Evolutionary conservation across 345 rosid species (phyloP).

Genomic region (Sonneratia caseolaris): DNA sequence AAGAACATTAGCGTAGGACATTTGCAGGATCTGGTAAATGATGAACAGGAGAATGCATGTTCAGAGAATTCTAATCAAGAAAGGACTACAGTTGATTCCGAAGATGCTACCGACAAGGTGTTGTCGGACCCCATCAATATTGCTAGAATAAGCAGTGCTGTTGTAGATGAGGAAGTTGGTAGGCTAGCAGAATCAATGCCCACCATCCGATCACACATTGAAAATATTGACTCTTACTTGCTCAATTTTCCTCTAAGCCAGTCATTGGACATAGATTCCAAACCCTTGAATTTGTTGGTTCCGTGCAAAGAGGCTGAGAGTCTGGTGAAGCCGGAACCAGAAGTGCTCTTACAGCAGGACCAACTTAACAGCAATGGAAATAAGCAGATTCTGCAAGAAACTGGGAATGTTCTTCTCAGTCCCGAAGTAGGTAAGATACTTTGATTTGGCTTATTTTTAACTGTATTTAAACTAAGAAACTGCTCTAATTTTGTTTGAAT

Average conservation of each 20-base stretch:
- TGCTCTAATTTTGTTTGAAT: background rate
- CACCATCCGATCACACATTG: conserved; percentile 25
- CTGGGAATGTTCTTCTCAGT: conserved; percentile 24
- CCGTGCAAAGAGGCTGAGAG: conserved; percentile 23
- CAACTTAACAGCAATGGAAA: conserved; percentile 18
- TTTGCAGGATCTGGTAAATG: conserved; percentile 18
- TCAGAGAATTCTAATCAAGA: conserved; percentile 14
- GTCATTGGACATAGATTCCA: conserved; percentile 45
- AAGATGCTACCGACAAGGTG: conserved; percentile 15
- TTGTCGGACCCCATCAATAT: conserved; percentile 42
- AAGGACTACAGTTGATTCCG: conserved; percentile 18
- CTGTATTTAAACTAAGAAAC: background rate
- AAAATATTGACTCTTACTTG: conserved; percentile 19
- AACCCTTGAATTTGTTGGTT: conserved; percentile 27
- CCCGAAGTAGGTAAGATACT: conserved; percentile 53
- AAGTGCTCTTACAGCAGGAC: conserved; percentile 16
- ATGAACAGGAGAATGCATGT: conserved; percentile 18
- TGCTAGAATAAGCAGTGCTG: conserved; percentile 18
- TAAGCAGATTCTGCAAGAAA: conserved; percentile 25
- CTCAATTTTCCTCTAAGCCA: conserved; percentile 35
- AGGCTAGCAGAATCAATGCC: conserved; percentile 63
- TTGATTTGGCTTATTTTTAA: background rate
- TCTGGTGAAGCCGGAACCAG: conserved; percentile 22
- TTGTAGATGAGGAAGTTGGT: conserved; percentile 22
- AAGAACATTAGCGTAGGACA: conserved; percentile 17